Evolutionary conservation across 73 alveolate species (phyloP), one percentile per base, ranked within the genome.

Genomic region (Uronychia setigera): DNA sequence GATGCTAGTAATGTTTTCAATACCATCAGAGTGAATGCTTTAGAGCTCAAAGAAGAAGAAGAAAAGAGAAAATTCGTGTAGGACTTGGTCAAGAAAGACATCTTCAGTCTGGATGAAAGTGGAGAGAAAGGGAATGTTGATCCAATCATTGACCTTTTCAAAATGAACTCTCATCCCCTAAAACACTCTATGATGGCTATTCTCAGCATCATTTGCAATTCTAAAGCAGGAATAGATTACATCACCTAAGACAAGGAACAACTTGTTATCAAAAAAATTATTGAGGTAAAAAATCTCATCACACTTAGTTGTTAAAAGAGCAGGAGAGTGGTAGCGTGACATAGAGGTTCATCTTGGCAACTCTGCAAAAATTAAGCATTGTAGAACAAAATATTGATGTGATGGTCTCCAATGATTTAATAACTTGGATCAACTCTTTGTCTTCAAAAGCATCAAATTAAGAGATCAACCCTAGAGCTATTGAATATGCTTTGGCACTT

Each of bases 241-340:
- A 60, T 97, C 29, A 84, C 93, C 26, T 89, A 90, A 58, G 67
- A 46, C 19, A 92, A 81, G 74, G 98, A 95, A 34, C 89, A 89
- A 59, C 88, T 86, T 31, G 91, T 95, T 0, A 60, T 96, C 59
- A 96, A 95, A 91, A 97, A 97, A 83, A 93, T 95, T 58, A 92
- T 97, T 28, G 94, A 97, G 88, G 67, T 46, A 46, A 46, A 19
- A 11, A 11, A 5, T 46, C 67, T 46, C 67, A 46, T 19, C 19
- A 5, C 19, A 5, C 67, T 46, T 46, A 46, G 67, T 5, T 46
- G 19, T 19, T 46, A 19, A 46, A 46, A 19, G 96, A 94, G 60
- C 88, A 94, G 32, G 99, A 97, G 83, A 96, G 89, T 84, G 98
- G 99, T 30, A 91, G 95, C 80, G 99, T 97, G 1, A 86, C 97